Evolutionary conservation across 345 rosid genomes (phyloP), one percentile per base, ranked within the genome.

Genomic region (Lepidium africanum): DNA sequence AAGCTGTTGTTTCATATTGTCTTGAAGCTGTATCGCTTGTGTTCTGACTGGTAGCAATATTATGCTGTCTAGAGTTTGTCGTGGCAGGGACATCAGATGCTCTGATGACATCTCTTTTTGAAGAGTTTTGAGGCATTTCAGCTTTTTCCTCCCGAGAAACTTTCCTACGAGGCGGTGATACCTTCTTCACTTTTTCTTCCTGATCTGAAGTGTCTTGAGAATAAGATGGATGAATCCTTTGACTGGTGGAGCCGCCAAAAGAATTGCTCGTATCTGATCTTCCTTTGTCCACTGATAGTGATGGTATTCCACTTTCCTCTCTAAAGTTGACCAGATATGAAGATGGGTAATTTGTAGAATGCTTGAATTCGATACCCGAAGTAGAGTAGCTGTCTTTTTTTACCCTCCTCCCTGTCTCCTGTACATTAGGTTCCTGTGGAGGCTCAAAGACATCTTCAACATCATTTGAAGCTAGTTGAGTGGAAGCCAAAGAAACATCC

Each of bases 91-190:
- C 21, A 71, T 90, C 91, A 48, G 89, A 72, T 55, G 77, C 80
- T 27, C 76, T 64, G 16, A 9, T 17, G 40, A 64, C 74, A 13
- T 90, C 97, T 77, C 80, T 83, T 70, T 77, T 88, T 57, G 48
- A 48, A 80, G 63, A 79, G 77, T 74, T 86, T 54, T 81, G 88
- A 13, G 53, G 57, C 77, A 84, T 90, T 49, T 87, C 89, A 10
- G 77, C 62, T 69, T 86, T 91, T 76, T 91, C 99, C 48, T 91
- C 96, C 74, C 85, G 81, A 2, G 72, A 51, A 63, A 61, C 91
- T 91, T 89, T 91, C 68, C 92, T 82, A 41, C 81, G 87, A 56
- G 99, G 87, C 2, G 95, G 97, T 13, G 97, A 91, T 41, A 81
- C 88, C 80, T 86, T 86, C 69, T 75, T 90, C 69, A 83, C 85